phyloP scores from a whole-genome alignment of 106 monocot genomes.

The Platanthera zijinensis region DNA sequence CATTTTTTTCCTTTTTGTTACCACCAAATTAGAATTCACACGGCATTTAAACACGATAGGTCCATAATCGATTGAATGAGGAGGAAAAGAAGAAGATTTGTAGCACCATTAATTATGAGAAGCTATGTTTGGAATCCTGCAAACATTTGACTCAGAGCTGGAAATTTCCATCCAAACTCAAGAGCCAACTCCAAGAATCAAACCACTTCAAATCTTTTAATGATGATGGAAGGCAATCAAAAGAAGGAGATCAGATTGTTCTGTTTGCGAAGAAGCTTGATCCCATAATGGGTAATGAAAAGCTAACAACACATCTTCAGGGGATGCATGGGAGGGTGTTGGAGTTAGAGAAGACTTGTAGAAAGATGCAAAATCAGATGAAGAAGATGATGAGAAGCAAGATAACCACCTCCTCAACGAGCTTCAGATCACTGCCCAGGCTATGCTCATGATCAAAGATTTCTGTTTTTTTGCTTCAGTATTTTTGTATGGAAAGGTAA shows the following conservation, averaged over 20 bases:
- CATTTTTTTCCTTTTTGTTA: no score
- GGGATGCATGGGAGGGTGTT: no score
- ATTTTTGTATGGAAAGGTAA: neutral
- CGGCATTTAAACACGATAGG: slow-evolving; percentile 21
- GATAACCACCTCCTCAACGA: no score
- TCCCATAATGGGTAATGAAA: slow-evolving; percentile 52
- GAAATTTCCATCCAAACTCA: slow-evolving; percentile 72
- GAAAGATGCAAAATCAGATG: no score
- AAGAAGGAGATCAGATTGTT: slow-evolving; percentile 40
- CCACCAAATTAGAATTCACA: neutral
- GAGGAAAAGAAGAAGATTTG: slow-evolving; percentile 92
- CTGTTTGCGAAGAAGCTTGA: slow-evolving; percentile 64
- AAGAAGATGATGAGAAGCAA: no score
- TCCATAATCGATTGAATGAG: slow-evolving; percentile 51
- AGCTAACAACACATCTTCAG: slow-evolving; percentile 24
- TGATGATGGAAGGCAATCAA: neutral
- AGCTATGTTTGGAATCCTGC: slow-evolving; percentile 74
- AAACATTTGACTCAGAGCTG: slow-evolving; percentile 62
- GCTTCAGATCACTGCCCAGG: neutral
- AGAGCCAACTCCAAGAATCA: slow-evolving; percentile 44
- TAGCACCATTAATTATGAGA: slow-evolving; percentile 50
- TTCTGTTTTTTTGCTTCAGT: neutral
- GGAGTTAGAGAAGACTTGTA: no score
- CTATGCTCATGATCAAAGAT: slow-evolving; percentile 18
- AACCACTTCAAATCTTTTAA: neutral